Evolutionary conservation across 2,329 filamentous ascomycete species (phyloP).

Genomic region (Nemania sp.): DNA sequence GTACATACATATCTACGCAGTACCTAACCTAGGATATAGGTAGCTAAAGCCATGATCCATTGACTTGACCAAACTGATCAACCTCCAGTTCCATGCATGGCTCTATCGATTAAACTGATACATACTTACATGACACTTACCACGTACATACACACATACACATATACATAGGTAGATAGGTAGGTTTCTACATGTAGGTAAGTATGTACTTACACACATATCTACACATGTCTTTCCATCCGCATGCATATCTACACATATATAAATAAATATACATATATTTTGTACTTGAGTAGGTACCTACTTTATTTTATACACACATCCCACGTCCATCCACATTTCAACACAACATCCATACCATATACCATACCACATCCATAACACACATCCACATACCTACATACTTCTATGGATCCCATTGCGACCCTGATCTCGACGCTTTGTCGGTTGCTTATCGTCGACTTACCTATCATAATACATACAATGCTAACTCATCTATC

Average conservation of each 20-base stretch:
- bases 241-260: neutral
- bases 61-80: conserved; percentile 30
- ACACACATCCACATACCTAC: neutral
- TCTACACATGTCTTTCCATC: neutral
- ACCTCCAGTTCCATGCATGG: no score
- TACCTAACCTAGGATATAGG: no score
- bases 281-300: neutral
- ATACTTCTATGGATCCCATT: neutral
- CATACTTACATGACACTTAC: neutral
- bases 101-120: neutral
- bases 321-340: neutral
- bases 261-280: neutral
- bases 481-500: conserved; percentile 19
- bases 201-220: neutral
- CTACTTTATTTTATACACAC: neutral
- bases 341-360: neutral
- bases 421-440: conserved; percentile 16
- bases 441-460: conserved; percentile 22
- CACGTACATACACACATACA: neutral
- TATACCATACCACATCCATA: no score
- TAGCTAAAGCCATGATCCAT: no score
- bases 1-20: neutral
- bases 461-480: conserved; percentile 15
- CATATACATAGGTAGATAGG: neutral
- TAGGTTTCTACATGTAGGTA: neutral